Evolutionary conservation across 1,284 basidiomycete genomes (phyloP), one percentile per base, ranked within the genome.

Genomic region (Irpex lacteus): DNA sequence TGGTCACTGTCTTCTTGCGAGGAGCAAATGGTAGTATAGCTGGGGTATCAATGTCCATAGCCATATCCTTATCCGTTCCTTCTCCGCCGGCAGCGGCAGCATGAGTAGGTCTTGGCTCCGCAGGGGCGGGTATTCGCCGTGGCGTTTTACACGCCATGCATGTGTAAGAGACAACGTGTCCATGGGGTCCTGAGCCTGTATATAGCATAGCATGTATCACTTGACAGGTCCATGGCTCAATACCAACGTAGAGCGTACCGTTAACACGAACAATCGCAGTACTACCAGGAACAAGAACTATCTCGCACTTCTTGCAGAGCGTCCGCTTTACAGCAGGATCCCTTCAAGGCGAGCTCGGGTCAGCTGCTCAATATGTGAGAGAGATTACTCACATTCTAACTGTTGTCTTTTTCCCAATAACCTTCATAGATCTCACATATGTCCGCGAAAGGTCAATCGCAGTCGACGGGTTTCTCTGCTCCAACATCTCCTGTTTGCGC

Each of bases 311-410:
- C 71, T 83, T 85, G 76, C 92, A 95, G 9, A 94, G 70, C 0
- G 87, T 86, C 13, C 92, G 87, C 73, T 95, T 95, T 19, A 94
- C 80, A 2, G 82, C 79, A 0, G 92, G 92, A 72, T 94, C 93
- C 70, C 92, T 94, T 63, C 34, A n/a, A n/a, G 19, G 13, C 37
- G 47, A 13, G 26, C 8, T 54, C 53, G 18, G 52, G 1, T 52
- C 4, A 4, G 47, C 26, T 13, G 15, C 40, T 32, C 57, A 40
- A 15, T 7, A 62, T 4, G 50, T 7, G 34, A n/a, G 2, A 36
- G 13, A 7, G 18, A n/a, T n/a, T 6, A 77, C 85, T 38, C 60
- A 92, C 92, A 94, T 86, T 72, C 85, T 88, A 32, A 91, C 85
- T 50, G 86, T 90, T 0, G 90, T 86, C 73, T 89, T 92, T 73